Percentiles rank a stretch among this genome's conserved stretches.
Evolutionary conservation across 177 flowering plant species (phyloP).

Genomic region (Tripterygium wilfordii): DNA sequence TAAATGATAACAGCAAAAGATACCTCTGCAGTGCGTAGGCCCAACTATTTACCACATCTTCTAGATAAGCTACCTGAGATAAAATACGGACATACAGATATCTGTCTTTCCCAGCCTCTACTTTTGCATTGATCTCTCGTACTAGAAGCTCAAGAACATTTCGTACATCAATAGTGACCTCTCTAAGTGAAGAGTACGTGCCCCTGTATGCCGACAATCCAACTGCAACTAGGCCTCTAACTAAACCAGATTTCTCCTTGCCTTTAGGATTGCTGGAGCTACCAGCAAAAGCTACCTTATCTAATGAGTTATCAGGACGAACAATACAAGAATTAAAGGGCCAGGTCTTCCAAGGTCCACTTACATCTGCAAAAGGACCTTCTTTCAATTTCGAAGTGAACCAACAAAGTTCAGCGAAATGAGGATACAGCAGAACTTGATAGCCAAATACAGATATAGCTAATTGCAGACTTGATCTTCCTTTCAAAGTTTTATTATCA

Average conservation of each 20-base stretch:
- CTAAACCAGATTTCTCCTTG: conserved; percentile 51
- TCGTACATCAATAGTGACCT: conserved; percentile 71
- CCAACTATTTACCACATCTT: conserved; percentile 89
- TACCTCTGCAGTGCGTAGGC: conserved; percentile 70
- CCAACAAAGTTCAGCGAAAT: conserved; percentile 99
- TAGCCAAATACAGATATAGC: conserved; percentile 83
- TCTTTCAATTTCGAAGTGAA: conserved; percentile 89
- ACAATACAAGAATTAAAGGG: conserved; percentile 90
- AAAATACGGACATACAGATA: conserved; percentile 57
- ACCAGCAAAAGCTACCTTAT: conserved; percentile 28
- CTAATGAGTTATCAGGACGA: conserved; percentile 50
- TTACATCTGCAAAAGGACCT: conserved; percentile 70
- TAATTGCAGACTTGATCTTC: conserved; percentile 50
- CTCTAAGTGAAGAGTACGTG: conserved; percentile 58
- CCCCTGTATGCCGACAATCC: conserved; percentile 90
- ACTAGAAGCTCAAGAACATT: conserved; percentile 80
- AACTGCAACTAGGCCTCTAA: conserved; percentile 86
- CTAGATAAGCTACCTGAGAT: conserved; percentile 94
- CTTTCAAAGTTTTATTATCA: conserved; percentile 36
- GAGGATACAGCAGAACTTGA: conserved; percentile 87
- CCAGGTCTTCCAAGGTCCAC: conserved; percentile 95
- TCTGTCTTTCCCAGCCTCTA: conserved; percentile 69
- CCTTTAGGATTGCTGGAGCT: conserved; percentile 31
- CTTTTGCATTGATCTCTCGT: conserved; percentile 46
- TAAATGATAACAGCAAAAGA: neutral